Percentiles rank a stretch among this genome's conserved stretches.
Evolutionary conservation across 768 basidiomycete genomes (phyloP).

Genomic region (Calvatia gigantea): DNA sequence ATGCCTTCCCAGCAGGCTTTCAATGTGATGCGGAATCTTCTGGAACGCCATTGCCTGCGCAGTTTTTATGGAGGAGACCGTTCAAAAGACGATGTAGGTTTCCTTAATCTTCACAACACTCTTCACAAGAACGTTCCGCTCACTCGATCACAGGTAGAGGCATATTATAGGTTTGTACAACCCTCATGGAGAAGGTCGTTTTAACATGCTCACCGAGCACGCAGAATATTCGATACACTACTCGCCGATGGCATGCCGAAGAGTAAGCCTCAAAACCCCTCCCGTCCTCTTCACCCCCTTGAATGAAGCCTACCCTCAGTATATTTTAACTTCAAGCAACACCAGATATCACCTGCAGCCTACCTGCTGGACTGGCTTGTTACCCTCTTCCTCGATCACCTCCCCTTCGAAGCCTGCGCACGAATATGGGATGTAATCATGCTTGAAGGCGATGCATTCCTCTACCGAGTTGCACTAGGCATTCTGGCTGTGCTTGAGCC

Average conservation of each 20-base stretch:
- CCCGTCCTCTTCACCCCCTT: neutral
- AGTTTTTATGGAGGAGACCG: constrained; percentile 77
- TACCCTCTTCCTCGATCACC: constrained; percentile 76
- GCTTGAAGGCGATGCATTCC: constrained; percentile 87
- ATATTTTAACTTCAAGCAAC: constrained; percentile 93
- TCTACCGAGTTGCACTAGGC: constrained; percentile 82
- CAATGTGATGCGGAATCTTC: constrained; percentile 77
- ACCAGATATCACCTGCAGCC: constrained; percentile 81
- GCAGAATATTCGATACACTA: constrained; percentile 87
- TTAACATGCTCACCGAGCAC: constrained; percentile 8
- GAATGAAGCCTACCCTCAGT: constrained; percentile 39
- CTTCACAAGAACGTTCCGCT: constrained; percentile 14
- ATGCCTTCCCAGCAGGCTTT: constrained; percentile 76
- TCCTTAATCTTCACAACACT: neutral
- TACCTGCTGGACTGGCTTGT: constrained; percentile 83
- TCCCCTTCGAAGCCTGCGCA: constrained; percentile 90
- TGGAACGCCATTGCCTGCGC: constrained; percentile 81
- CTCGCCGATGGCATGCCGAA: constrained; percentile 94
- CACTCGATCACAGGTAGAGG: constrained; percentile 64
- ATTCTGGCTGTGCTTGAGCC: constrained; percentile 82
- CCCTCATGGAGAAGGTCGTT: neutral
- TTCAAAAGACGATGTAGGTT: constrained; percentile 77
- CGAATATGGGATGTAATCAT: constrained; percentile 86
- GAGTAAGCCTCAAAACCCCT: constrained; percentile 43
- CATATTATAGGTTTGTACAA: constrained; percentile 74